Conservation (phyloP, 2,329 filamentous ascomycete genomes). For the Penicillium sp. region DNA sequence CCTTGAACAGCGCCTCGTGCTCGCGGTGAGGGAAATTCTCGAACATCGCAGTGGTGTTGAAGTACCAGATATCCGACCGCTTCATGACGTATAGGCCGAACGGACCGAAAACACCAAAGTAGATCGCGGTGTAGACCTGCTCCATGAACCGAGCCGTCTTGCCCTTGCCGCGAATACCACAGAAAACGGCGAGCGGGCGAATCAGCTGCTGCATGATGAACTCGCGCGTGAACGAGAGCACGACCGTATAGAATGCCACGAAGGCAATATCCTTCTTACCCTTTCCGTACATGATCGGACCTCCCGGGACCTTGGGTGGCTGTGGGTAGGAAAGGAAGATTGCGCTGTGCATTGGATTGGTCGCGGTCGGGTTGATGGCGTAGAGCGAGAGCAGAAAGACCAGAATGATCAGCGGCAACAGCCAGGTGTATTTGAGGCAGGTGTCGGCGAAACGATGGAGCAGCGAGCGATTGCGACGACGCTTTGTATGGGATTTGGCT, state of each 20-base stretch:
- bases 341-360: slow-evolving; percentile 77
- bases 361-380: slow-evolving; percentile 70
- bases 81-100: slow-evolving; percentile 89
- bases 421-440: slow-evolving; percentile 58
- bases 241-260: slow-evolving; percentile 82
- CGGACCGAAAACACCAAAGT: slow-evolving; percentile 81
- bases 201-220: slow-evolving; percentile 93
- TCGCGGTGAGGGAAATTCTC: slow-evolving; percentile 80
- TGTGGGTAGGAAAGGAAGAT: slow-evolving; percentile 89
- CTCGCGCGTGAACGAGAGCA: slow-evolving; percentile 90
- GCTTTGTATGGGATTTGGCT: slow-evolving; percentile 41
- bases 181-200: slow-evolving; percentile 69
- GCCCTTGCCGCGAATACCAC: slow-evolving; percentile 67
- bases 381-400: slow-evolving; percentile 66
- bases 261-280: slow-evolving; percentile 84
- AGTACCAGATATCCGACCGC: slow-evolving; percentile 90
- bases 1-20: slow-evolving; percentile 81
- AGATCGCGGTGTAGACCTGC: slow-evolving; percentile 89
- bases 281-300: slow-evolving; percentile 75
- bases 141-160: slow-evolving; percentile 96
- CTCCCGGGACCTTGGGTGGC: slow-evolving; percentile 52
- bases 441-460: slow-evolving; percentile 45
- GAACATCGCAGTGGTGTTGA: slow-evolving; percentile 89
- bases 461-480: slow-evolving; percentile 44
- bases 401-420: slow-evolving; percentile 68